Conservation (phyloP, 2,329 filamentous ascomycete species). For the Pestalotiopsis sp. region DNA sequence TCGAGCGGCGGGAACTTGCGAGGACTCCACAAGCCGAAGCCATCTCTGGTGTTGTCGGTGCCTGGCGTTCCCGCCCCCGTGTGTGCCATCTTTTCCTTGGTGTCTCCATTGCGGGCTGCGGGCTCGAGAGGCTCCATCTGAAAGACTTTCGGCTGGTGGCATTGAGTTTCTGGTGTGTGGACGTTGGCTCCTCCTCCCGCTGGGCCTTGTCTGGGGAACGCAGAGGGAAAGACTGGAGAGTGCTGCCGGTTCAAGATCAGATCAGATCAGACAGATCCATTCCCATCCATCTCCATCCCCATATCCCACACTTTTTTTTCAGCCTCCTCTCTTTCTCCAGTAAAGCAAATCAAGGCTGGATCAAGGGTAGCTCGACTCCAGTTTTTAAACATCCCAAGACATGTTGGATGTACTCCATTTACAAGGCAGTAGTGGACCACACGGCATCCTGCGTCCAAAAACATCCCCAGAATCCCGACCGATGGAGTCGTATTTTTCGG, state of each 20-base stretch:
- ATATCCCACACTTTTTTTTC: not conserved
- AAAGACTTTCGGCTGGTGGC: not conserved
- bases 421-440: not conserved
- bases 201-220: not conserved
- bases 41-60: not conserved
- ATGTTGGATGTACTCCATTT: not conserved
- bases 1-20: slow-evolving; percentile 3
- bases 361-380: not conserved
- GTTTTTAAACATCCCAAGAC: not conserved
- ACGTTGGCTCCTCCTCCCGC: not conserved
- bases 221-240: not conserved
- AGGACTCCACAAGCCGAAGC: slow-evolving; percentile 14
- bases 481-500: not conserved
- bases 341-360: not conserved
- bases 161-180: not conserved
- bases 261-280: not conserved
- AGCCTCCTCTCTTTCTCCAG: not conserved
- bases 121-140: not conserved
- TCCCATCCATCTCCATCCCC: too few species aligned
- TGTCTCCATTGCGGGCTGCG: slow-evolving; percentile 8
- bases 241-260: not conserved
- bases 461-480: not conserved
- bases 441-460: not conserved
- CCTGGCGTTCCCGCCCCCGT: not conserved
- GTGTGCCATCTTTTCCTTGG: not conserved